Base-by-base conservation (phyloP, 2,329 filamentous ascomycete genomes). In the Fusarium pseudograminearum region DNA sequence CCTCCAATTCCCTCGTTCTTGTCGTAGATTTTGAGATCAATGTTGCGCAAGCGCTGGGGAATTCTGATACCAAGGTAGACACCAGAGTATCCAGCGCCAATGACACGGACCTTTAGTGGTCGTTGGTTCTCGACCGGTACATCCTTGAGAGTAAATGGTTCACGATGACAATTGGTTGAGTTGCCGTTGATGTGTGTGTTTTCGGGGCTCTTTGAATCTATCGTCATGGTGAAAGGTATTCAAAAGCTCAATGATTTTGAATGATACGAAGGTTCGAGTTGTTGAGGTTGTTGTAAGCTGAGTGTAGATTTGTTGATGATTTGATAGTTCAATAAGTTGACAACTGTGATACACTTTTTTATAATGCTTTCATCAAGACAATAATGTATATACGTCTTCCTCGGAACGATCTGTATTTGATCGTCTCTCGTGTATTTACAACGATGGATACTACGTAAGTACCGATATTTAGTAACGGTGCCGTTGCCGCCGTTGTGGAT, bases 81-180 rank as follows among this genome's bases (percentile, higher is more conserved):
- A 6, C 64, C 64, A 12, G 53, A 67, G 20, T 56, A 67, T 1
- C 64, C 64, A 36, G 64, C 64, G 2, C 64, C 64, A 7, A 67
- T 67, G 15, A 67, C 36, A 7, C 55, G 41, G 4, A 65, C 47
- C 36, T 28, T 52, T 8, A 67, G 22, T 18, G 61, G 57, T 5
- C 65, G 44, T 16, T 66, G 61, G 10, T 68, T 68, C 11, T 68
- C 65, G 11, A 62, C 14, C 7, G 38, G 20, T 16, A 4, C 20
- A 41, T 41, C 20, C 14, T 41, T 41, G 1, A 20, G 22, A 16
- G 38, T 24, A 24, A 41, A 16, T 1, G 14, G 0, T 41, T 8
- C 11, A 3, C 5, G 7, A 41, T 24, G 38, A 10, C 8, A 7
- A 9, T 16, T 16, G 7, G 38, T 24, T 2, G 38, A 3, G 20